phyloP scores from a whole-genome alignment of 2,329 filamentous ascomycete species.

The Nemania sp. region DNA sequence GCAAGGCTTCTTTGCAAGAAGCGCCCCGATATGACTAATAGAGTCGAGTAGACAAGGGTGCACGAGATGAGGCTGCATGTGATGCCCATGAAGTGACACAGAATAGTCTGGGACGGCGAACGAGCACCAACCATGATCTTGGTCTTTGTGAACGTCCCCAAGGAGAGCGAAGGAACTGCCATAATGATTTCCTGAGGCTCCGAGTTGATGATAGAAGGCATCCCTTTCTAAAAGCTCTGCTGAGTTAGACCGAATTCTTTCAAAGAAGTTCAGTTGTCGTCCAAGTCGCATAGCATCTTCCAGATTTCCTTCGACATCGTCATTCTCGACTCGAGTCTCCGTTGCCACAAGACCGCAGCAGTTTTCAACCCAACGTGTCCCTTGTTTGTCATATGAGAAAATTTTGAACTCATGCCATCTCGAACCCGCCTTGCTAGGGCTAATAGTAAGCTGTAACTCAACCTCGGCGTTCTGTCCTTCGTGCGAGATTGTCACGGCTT shows the following conservation, averaged over 20 bases:
- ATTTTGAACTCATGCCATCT: slow-evolving; percentile 16
- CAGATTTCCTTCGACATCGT: slow-evolving; percentile 8
- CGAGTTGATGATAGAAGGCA: slow-evolving; percentile 8
- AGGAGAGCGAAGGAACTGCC: slow-evolving; percentile 10
- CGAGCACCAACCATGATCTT: slow-evolving; percentile 8
- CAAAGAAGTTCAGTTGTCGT: slow-evolving; percentile 1
- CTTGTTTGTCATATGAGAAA: slow-evolving; percentile 11
- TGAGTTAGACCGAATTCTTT: slow-evolving; percentile 1
- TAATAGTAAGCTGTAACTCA: slow-evolving; percentile 13
- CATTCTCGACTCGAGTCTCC: neutral
- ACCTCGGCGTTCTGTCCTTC: slow-evolving; percentile 5
- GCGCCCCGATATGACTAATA: slow-evolving; percentile 10
- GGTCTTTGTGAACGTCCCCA: neutral
- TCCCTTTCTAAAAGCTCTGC: slow-evolving; percentile 4
- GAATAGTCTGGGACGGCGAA: slow-evolving; percentile 9
- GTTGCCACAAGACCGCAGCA: slow-evolving; percentile 7
- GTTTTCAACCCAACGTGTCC: slow-evolving; percentile 8
- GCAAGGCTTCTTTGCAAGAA: slow-evolving; percentile 13
- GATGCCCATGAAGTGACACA: slow-evolving; percentile 4
- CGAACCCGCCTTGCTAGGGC: slow-evolving; percentile 10
- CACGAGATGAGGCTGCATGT: slow-evolving; percentile 14
- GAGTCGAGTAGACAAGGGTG: slow-evolving; percentile 14
- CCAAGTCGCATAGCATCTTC: slow-evolving; percentile 3
- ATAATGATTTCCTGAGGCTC: slow-evolving; percentile 6
- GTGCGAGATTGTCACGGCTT: slow-evolving; percentile 9